Evolutionary conservation across 2,329 filamentous ascomycete species (phyloP).

Genomic region (Hypoxylon rubiginosum): DNA sequence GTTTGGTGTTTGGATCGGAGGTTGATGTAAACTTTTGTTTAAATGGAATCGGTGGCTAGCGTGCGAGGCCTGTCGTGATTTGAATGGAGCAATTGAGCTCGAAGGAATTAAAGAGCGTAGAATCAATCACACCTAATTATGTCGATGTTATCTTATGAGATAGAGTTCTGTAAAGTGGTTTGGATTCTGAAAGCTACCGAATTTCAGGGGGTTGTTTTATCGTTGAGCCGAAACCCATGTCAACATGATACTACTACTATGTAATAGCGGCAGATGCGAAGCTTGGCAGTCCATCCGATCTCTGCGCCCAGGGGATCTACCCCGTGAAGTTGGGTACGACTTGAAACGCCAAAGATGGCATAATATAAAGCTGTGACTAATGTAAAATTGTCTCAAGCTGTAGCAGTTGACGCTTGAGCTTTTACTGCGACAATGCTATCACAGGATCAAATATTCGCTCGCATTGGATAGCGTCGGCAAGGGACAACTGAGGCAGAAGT

Average conservation of each 20-base stretch:
- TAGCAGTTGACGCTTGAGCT: constrained; percentile 19
- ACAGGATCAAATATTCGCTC: constrained; percentile 1
- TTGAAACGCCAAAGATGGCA: constrained; percentile 34
- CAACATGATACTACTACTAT: constrained; percentile 2
- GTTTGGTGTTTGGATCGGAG: constrained; percentile 54
- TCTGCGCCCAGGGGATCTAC: constrained; percentile 14
- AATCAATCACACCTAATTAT: not conserved
- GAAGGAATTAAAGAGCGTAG: not conserved
- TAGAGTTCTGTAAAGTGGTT: not conserved
- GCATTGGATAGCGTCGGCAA: constrained; percentile 17
- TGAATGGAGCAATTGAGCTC: not conserved
- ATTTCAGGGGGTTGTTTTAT: not conserved
- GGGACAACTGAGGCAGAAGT: not conserved
- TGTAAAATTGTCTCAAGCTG: constrained; percentile 36
- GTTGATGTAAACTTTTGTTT: constrained; percentile 55
- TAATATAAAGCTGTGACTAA: constrained; percentile 34
- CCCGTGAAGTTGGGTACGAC: constrained; percentile 27
- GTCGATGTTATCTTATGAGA: not conserved
- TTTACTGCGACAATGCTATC: constrained; percentile 10
- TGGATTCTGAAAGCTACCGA: not conserved
- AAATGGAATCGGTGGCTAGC: constrained; percentile 50
- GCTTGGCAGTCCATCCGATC: constrained; percentile 31
- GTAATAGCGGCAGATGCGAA: constrained; percentile 6
- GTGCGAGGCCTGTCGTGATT: not conserved
- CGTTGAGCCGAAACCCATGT: not conserved